These are phyloP conservation scores for Candida sanyiensis DNA, from an alignment of 805 yeast species.

Conservation along the genomic window DNA sequence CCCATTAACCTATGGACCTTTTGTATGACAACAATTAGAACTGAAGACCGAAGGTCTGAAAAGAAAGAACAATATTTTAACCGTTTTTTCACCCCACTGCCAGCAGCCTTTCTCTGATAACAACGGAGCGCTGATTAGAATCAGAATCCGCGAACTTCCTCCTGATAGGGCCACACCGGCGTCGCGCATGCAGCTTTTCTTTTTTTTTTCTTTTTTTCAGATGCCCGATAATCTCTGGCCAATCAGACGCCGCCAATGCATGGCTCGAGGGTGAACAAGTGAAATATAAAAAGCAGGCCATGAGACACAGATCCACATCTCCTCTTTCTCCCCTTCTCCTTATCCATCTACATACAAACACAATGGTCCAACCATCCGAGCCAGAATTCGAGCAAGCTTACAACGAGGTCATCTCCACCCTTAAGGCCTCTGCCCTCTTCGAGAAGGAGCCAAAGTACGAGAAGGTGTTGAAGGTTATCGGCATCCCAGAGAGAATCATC, in stretches of 20 bases:
- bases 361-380: conserved; percentile 81
- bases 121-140: too few species aligned
- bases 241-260: conserved; percentile 11
- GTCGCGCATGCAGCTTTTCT: conserved; percentile 8
- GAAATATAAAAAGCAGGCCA: conserved; percentile 3
- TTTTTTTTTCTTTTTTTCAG: conserved; percentile 2
- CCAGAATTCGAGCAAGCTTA: conserved; percentile 99
- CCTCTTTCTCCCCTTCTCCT: not conserved
- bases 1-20: too few species aligned
- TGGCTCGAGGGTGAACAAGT: not conserved
- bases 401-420: conserved; percentile 83
- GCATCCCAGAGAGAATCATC: conserved; percentile 92
- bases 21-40: too few species aligned
- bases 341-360: conserved; percentile 12
- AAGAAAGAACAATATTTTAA: too few species aligned
- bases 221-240: conserved; percentile 23
- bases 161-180: conserved; percentile 18
- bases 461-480: conserved; percentile 81
- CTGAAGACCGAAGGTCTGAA: too few species aligned
- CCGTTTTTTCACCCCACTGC: too few species aligned
- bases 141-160: too few species aligned
- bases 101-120: too few species aligned
- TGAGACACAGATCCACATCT: not conserved
- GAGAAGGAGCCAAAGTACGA: conserved; percentile 84
- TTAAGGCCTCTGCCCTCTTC: conserved; percentile 88